Base-by-base conservation (phyloP, 148 eudicot genomes). In the Persicaria maculosa region DNA sequence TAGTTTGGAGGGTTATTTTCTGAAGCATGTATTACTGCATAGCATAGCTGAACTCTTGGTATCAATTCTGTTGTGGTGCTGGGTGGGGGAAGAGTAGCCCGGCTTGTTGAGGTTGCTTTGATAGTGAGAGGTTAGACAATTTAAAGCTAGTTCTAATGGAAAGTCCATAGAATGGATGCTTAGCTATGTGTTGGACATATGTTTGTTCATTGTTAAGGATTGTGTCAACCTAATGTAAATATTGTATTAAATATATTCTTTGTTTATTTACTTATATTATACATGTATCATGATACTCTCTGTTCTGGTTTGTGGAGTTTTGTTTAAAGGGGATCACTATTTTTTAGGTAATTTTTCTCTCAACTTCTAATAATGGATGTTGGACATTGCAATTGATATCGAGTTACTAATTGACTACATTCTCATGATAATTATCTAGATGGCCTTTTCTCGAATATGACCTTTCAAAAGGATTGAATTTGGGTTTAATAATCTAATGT, bases 1-100 rank as follows among this genome's bases (percentile, higher is more conserved):
- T 50, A 36, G 7, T 44, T 44, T 31, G 55, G 55, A 8, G 71
- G 36, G 55, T 10, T 61, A 54, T 3, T 48, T 44, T 59, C 11
- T 64, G 70, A 65, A 65, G 70, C 70, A 65, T 65, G 70, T 43
- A 40, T 40, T 43, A 43, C 2, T 40, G 45, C 45, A 11, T n/a
- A 43, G 45, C 45, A 11, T n/a, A 43, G 46, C 46, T 65, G 70
- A 3, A 65, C 40, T 31, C 40, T 31, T 31, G 40, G 40, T 4
- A 36, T 36, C 11, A 0, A 11, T 59, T 59, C 14, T 40, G 47
- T 43, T 65, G 40, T 1, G 70, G 45, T n/a, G 19, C 15, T 36
- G 4, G 40, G 40, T 31, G 40, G 40, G 40, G 40, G 70, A 40
- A 36, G 43, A 65, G 9, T 65, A 22, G 67, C 67, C 43, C 6